Conservation (phyloP, 2,329 filamentous ascomycete genomes). For the Byssochlamys sp. region DNA sequence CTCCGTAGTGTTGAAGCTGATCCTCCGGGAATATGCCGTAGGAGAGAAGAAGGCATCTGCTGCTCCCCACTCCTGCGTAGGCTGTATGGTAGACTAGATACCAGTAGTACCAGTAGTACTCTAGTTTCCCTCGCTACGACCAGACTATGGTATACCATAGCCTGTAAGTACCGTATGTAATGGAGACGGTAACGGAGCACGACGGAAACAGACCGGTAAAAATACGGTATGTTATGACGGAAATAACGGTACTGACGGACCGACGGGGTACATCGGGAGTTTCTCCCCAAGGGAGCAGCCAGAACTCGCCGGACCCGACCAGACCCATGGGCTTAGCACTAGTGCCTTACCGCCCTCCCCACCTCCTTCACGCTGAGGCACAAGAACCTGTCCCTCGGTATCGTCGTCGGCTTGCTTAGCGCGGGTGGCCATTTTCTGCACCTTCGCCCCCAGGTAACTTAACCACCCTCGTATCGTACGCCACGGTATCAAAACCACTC, state of each 20-base stretch:
- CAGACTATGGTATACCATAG: background rate
- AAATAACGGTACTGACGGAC: slow-evolving; percentile 13
- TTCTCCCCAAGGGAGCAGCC: background rate
- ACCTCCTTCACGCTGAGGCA: background rate
- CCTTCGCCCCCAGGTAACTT: slow-evolving; percentile 4
- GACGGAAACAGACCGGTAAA: slow-evolving; percentile 23
- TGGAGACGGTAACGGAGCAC: background rate
- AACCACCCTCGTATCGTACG: slow-evolving; percentile 14
- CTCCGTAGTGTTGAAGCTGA: background rate
- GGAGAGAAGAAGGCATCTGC: background rate
- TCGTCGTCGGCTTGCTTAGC: slow-evolving; percentile 9
- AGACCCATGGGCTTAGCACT: background rate
- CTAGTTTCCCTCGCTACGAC: too few species aligned
- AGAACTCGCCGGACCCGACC: background rate
- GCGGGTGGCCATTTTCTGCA: slow-evolving; percentile 1
- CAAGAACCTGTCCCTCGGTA: slow-evolving; percentile 17
- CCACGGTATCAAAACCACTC: slow-evolving; percentile 10
- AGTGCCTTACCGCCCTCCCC: background rate
- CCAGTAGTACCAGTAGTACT: background rate
- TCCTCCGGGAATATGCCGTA: background rate
- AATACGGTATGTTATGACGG: slow-evolving; percentile 13
- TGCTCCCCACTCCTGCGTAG: background rate
- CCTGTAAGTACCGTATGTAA: background rate
- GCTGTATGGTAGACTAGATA: too few species aligned
- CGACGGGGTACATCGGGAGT: slow-evolving; percentile 19